Conservation (phyloP, 345 rosid species). For the Linum usitatissimum region DNA sequence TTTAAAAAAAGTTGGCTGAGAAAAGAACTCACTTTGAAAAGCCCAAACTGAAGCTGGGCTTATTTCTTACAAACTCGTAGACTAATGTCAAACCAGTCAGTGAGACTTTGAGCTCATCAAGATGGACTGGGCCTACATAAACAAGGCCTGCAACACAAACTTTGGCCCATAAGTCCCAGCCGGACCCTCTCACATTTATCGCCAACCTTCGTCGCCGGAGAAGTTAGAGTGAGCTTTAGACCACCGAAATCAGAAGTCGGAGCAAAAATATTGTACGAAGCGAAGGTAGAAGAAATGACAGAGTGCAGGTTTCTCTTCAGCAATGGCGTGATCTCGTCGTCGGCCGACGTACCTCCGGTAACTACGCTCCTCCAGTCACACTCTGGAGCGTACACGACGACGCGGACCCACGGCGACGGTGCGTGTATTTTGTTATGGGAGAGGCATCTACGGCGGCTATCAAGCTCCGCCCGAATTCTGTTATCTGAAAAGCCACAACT, state of each 20-base stretch:
- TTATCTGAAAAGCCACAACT: conserved; percentile 35
- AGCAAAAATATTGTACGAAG: neutral
- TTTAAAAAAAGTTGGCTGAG: too few relatives aligned
- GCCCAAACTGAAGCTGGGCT: too few relatives aligned
- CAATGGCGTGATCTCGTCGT: conserved; percentile 37
- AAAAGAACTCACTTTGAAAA: too few relatives aligned
- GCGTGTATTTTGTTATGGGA: conserved; percentile 58
- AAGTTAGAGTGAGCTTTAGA: too few relatives aligned
- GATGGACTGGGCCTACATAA: too few relatives aligned
- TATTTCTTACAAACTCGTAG: too few relatives aligned
- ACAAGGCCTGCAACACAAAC: neutral
- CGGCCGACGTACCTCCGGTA: conserved; percentile 40
- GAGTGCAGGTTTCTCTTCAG: conserved; percentile 36
- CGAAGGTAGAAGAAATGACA: conserved; percentile 21
- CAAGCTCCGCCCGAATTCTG: conserved; percentile 46
- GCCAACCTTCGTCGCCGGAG: too few relatives aligned
- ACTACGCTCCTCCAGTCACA: conserved; percentile 52
- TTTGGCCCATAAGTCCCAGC: neutral
- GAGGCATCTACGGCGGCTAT: conserved; percentile 47
- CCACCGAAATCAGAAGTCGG: neutral
- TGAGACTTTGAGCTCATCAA: too few relatives aligned
- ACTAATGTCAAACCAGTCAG: too few relatives aligned
- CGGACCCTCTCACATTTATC: too few relatives aligned
- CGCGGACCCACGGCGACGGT: conserved; percentile 53
- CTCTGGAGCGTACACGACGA: conserved; percentile 69